These are phyloP conservation scores for Tuber umbilicatum DNA, from an alignment of 495 filamentous ascomycete genomes.

Conservation along the genomic window DNA sequence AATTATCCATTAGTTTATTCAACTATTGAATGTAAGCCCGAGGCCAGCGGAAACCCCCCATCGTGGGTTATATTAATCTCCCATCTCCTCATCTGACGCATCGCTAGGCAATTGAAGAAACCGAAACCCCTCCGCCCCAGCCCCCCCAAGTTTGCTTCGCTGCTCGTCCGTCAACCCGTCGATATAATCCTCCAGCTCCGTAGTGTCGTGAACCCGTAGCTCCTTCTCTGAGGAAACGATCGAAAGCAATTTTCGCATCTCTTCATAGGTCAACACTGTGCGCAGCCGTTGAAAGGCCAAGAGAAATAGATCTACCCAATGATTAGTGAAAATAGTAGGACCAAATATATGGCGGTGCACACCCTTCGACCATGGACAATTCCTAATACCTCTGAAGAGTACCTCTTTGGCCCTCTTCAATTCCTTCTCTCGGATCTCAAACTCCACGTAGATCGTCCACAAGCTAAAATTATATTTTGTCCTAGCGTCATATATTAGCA, in stretches of 20 bases:
- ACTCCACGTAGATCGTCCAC: constrained; percentile 60
- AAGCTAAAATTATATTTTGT: constrained; percentile 47
- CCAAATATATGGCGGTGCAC: constrained; percentile 43
- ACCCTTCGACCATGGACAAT: constrained; percentile 72
- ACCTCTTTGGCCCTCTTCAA: constrained; percentile 52
- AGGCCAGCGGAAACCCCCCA: background rate
- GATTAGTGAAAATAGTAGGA: constrained; percentile 12
- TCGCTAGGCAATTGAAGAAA: constrained; percentile 29
- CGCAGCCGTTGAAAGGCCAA: constrained; percentile 31
- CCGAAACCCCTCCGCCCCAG: background rate
- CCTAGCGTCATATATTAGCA: constrained; percentile 13
- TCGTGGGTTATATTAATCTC: constrained; percentile 9
- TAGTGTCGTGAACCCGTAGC: constrained; percentile 38
- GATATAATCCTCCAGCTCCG: constrained; percentile 36
- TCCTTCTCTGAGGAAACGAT: constrained; percentile 40
- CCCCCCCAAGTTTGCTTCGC: constrained; percentile 5
- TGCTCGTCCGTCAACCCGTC: constrained; percentile 15
- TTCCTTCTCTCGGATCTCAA: constrained; percentile 44
- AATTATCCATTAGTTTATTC: background rate
- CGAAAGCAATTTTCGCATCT: constrained; percentile 33
- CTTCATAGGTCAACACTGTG: constrained; percentile 23
- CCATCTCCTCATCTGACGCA: constrained; percentile 30
- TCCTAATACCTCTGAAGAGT: constrained; percentile 61
- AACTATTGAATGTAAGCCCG: background rate
- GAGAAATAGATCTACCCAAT: constrained; percentile 29